A percentile compares a stretch with the other conserved stretches of the same genome.
phyloP scores from a whole-genome alignment of 306 rosid genomes.

The Echinosophora koreensis region DNA sequence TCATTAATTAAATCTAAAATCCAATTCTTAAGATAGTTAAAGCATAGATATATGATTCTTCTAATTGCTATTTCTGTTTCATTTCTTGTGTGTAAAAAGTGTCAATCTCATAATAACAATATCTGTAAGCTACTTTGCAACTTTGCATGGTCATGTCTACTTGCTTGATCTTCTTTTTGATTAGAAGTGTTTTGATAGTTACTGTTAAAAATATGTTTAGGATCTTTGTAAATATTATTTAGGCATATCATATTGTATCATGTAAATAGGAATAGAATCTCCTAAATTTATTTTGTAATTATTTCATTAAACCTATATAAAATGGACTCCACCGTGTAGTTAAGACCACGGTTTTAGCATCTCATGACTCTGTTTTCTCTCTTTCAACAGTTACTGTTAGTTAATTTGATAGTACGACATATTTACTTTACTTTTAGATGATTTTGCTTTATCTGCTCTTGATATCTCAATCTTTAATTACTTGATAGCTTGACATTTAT shows the following conservation, averaged over 20 bases:
- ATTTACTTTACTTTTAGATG: not conserved
- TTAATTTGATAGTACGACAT: not conserved
- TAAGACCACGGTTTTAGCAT: no score
- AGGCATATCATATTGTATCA: no score
- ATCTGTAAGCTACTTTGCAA: constrained; percentile 12
- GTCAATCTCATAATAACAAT: constrained; percentile 4
- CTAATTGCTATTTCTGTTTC: not conserved
- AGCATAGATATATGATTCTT: constrained; percentile 1
- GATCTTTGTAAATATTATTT: no score
- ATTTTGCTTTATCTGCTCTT: constrained; percentile 11
- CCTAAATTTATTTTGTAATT: no score
- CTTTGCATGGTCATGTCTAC: not conserved
- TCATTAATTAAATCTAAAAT: constrained; percentile 9
- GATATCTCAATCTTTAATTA: constrained; percentile 16
- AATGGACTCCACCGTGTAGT: no score
- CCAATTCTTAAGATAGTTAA: not conserved
- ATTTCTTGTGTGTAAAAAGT: constrained; percentile 1
- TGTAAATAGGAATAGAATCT: no score
- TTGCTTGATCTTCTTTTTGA: not conserved
- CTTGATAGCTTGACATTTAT: not conserved
- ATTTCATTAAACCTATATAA: no score
- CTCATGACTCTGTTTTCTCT: no score
- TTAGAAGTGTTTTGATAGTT: not conserved
- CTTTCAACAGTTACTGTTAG: not conserved
- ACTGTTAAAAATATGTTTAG: not conserved